phyloP scores from a whole-genome alignment of 495 filamentous ascomycete species.

The Alectoria sarmentosa region DNA sequence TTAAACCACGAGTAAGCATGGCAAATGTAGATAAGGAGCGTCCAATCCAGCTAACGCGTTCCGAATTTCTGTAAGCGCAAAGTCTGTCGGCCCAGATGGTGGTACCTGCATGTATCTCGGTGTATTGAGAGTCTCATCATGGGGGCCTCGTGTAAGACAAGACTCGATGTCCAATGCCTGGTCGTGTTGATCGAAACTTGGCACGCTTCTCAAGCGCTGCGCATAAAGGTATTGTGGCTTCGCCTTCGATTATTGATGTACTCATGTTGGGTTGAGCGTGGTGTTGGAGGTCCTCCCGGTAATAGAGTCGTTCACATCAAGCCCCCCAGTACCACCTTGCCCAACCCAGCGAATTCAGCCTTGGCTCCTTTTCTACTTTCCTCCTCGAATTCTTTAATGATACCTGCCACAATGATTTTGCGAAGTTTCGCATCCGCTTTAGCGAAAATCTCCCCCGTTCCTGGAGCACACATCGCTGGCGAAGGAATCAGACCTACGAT shows the following conservation, averaged over 20 bases:
- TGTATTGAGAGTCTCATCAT: background rate
- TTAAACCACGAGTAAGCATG: background rate
- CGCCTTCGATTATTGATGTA: background rate
- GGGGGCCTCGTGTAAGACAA: background rate
- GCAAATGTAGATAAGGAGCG: background rate
- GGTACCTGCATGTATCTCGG: background rate
- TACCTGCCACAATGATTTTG: slow-evolving; percentile 76
- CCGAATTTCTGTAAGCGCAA: background rate
- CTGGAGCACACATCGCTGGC: slow-evolving; percentile 53
- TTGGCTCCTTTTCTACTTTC: slow-evolving; percentile 64
- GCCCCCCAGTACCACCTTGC: slow-evolving; percentile 83
- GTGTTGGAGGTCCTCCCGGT: background rate
- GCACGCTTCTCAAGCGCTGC: background rate
- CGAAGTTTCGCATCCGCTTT: slow-evolving; percentile 81
- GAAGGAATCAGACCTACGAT: slow-evolving; percentile 64
- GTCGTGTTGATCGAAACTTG: background rate
- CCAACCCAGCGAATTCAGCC: slow-evolving; percentile 73
- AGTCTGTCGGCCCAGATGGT: background rate
- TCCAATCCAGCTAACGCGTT: too few relatives aligned
- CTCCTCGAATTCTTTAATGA: slow-evolving; percentile 92
- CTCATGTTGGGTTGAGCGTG: background rate
- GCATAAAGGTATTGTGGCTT: background rate
- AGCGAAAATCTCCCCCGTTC: slow-evolving; percentile 70
- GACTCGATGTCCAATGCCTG: background rate
- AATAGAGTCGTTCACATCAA: slow-evolving; percentile 51